Evolutionary conservation across 2,329 filamentous ascomycete genomes (phyloP).

Genomic region (Botrytis byssoidea): DNA sequence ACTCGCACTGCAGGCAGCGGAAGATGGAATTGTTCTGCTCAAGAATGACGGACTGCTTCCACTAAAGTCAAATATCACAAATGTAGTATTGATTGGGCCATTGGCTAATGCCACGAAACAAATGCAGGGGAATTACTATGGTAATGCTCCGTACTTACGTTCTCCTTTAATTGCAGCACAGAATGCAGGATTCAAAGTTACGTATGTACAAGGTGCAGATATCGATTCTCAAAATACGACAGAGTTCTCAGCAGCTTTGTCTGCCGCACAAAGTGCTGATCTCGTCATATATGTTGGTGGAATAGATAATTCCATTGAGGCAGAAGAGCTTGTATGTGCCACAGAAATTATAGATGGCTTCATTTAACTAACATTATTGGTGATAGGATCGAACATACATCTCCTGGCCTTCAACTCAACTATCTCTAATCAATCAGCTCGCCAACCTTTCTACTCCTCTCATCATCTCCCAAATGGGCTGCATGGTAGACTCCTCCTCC

Average conservation of each 20-base stretch:
- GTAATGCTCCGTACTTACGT: conserved; percentile 28
- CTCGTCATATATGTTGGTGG: conserved; percentile 55
- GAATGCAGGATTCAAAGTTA: conserved; percentile 29
- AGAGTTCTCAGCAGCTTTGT: conserved; percentile 37
- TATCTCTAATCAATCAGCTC: conserved; percentile 51
- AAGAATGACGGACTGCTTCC: conserved; percentile 34
- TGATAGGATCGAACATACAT: conserved; percentile 49
- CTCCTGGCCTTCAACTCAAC: conserved; percentile 51
- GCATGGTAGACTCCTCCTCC: conserved; percentile 51
- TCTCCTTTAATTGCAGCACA: conserved; percentile 48
- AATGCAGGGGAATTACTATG: conserved; percentile 34
- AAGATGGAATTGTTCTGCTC: conserved; percentile 31
- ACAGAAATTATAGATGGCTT: neutral
- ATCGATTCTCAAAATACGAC: conserved; percentile 38
- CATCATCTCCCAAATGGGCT: conserved; percentile 52
- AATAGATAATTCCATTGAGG: conserved; percentile 52
- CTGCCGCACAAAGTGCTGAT: conserved; percentile 46
- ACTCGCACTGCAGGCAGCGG: conserved; percentile 31
- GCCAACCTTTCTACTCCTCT: conserved; percentile 48
- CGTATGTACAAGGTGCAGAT: conserved; percentile 43
- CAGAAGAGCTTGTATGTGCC: conserved; percentile 42
- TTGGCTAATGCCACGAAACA: conserved; percentile 30
- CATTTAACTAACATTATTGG: neutral
- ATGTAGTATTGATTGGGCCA: conserved; percentile 31
- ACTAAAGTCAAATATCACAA: conserved; percentile 19